Evolutionary conservation across 1,139 yeast genomes (phyloP).

Genomic region (Yamadazyma dushanensis): DNA sequence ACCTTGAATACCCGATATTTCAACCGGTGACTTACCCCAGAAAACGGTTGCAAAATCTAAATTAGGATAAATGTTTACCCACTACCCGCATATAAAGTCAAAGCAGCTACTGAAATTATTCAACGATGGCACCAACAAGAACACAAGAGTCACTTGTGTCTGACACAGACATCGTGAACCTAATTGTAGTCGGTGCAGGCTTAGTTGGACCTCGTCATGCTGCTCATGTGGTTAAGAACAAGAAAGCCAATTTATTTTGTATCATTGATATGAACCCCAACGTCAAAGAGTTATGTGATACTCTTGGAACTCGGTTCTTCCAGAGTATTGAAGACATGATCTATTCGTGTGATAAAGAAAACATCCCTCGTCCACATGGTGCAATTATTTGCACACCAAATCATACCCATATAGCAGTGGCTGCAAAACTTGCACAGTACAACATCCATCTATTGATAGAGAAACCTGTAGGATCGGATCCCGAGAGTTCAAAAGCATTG

Average conservation of each 20-base stretch:
- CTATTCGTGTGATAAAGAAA: constrained; percentile 23
- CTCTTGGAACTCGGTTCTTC: constrained; percentile 27
- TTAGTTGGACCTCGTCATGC: constrained; percentile 44
- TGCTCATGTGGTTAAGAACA: constrained; percentile 22
- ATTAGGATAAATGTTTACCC: constrained; percentile 1
- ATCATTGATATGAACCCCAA: constrained; percentile 33
- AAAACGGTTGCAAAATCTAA: too few relatives aligned
- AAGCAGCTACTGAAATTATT: background rate
- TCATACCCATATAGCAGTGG: constrained; percentile 36
- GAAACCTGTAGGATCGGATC: constrained; percentile 38
- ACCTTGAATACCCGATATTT: too few relatives aligned
- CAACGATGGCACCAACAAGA: too few relatives aligned
- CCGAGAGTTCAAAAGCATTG: constrained; percentile 33
- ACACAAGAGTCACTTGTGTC: too few relatives aligned
- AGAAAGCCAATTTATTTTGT: constrained; percentile 29
- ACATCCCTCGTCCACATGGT: constrained; percentile 33
- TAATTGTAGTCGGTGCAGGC: constrained; percentile 28
- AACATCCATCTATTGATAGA: constrained; percentile 40
- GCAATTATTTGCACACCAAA: constrained; percentile 45
- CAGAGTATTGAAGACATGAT: constrained; percentile 27
- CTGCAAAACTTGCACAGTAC: constrained; percentile 32
- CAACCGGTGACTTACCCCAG: too few relatives aligned
- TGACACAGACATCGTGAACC: background rate
- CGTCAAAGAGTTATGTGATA: constrained; percentile 23
- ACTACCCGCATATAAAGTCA: background rate